phyloP scores from a whole-genome alignment of 306 rosid species.

The Fagus sylvatica region DNA sequence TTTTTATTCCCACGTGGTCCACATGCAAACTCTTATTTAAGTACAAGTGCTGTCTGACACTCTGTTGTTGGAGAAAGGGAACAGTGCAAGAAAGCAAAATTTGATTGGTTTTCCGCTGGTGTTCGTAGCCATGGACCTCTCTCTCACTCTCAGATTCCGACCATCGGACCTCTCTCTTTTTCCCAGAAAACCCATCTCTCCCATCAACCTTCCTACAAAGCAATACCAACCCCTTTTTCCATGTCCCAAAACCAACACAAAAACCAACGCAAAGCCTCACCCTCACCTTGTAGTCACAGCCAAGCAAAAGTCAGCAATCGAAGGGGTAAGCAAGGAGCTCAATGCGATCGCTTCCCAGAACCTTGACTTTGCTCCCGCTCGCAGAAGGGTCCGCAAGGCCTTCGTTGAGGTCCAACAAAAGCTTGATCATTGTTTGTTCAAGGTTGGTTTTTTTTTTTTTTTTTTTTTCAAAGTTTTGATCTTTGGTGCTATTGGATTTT shows the following conservation, averaged over 20 bases:
- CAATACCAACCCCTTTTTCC: conserved; percentile 19
- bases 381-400: conserved; percentile 64
- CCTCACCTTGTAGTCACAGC: conserved; percentile 34
- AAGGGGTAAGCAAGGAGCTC: conserved; percentile 54
- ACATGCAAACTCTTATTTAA: too few relatives aligned
- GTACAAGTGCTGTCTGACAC: too few relatives aligned
- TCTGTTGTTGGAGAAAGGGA: not conserved
- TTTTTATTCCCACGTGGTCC: too few relatives aligned
- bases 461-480: not conserved
- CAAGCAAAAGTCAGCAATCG: conserved; percentile 38
- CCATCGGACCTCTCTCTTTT: conserved; percentile 31
- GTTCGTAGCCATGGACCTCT: conserved; percentile 25
- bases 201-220: conserved; percentile 19
- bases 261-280: conserved; percentile 3
- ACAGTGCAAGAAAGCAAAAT: not conserved
- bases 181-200: conserved; percentile 20
- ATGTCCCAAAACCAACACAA: conserved; percentile 2
- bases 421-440: conserved; percentile 74
- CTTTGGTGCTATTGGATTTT: not conserved
- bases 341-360: conserved; percentile 55
- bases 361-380: conserved; percentile 61
- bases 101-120: not conserved
- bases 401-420: conserved; percentile 50
- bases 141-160: conserved; percentile 31
- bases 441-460: conserved; percentile 36